Conservation (phyloP, 78 protist species). For the Tieghemostelium lacteum region DNA sequence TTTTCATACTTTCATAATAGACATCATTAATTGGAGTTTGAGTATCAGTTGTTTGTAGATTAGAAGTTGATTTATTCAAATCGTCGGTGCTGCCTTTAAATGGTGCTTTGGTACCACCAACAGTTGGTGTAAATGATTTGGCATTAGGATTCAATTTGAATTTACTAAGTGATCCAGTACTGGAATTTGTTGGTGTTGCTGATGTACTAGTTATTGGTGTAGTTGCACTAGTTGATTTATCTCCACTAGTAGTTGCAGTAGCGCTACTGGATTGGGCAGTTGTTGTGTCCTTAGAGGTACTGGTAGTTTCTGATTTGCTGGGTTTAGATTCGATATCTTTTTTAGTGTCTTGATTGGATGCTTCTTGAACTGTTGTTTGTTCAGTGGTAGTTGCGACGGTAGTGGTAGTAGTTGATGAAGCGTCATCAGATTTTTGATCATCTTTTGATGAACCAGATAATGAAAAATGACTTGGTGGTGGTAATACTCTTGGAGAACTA, state of each 20-base stretch:
- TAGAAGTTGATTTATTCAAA: neutral
- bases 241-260: too few relatives aligned
- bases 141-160: conserved; percentile 70
- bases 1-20: conserved; percentile 66
- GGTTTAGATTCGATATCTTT: too few relatives aligned
- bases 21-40: conserved; percentile 35
- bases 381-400: neutral
- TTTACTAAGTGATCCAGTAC: neutral
- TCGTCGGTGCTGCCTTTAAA: neutral
- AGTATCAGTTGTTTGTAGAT: conserved; percentile 3
- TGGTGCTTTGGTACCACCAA: conserved; percentile 3
- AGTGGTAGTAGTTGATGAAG: neutral
- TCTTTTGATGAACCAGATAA: neutral
- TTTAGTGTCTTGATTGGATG: too few relatives aligned
- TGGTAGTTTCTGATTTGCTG: too few relatives aligned
- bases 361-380: too few relatives aligned
- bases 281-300: too few relatives aligned
- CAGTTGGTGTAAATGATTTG: conserved; percentile 37
- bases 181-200: neutral
- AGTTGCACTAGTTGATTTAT: too few relatives aligned
- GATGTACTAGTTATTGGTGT: neutral
- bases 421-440: conserved; percentile 1
- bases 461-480: neutral
- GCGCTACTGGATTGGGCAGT: too few relatives aligned
- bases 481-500: conserved; percentile 9